phyloP scores from a whole-genome alignment of 352 stramenopile species.

The Pythium biforme region DNA sequence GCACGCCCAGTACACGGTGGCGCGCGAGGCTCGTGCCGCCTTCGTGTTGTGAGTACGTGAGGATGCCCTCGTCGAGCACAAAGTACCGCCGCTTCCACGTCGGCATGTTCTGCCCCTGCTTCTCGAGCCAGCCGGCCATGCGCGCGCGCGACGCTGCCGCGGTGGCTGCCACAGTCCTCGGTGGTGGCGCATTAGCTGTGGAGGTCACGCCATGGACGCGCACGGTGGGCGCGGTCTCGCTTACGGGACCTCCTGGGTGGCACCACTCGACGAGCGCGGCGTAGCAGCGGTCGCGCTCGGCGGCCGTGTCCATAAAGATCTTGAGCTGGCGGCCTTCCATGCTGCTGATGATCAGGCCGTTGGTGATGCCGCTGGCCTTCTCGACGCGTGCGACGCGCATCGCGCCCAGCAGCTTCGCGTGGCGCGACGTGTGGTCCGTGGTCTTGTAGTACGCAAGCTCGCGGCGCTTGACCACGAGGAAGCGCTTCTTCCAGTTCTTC shows the following conservation, averaged over 20 bases:
- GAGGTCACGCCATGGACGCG: neutral
- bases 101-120: constrained; percentile 61
- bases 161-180: neutral
- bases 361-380: constrained; percentile 63
- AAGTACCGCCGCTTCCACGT: constrained; percentile 81
- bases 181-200: too few species aligned
- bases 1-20: constrained; percentile 53
- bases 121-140: constrained; percentile 60
- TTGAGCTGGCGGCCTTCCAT: constrained; percentile 71
- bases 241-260: neutral
- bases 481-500: constrained; percentile 85
- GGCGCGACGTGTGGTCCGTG: constrained; percentile 42
- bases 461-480: constrained; percentile 71
- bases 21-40: constrained; percentile 44
- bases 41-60: constrained; percentile 68
- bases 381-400: constrained; percentile 73
- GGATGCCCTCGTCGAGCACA: constrained; percentile 51
- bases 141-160: neutral
- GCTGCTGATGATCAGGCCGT: constrained; percentile 64
- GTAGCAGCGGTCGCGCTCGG: constrained; percentile 71
- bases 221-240: neutral
- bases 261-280: constrained; percentile 48
- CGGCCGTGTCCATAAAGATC: constrained; percentile 77
- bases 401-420: constrained; percentile 55
- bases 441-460: constrained; percentile 82